Evolutionary conservation across 805 yeast species (phyloP).

Genomic region (Wickerhamiella dianesei): DNA sequence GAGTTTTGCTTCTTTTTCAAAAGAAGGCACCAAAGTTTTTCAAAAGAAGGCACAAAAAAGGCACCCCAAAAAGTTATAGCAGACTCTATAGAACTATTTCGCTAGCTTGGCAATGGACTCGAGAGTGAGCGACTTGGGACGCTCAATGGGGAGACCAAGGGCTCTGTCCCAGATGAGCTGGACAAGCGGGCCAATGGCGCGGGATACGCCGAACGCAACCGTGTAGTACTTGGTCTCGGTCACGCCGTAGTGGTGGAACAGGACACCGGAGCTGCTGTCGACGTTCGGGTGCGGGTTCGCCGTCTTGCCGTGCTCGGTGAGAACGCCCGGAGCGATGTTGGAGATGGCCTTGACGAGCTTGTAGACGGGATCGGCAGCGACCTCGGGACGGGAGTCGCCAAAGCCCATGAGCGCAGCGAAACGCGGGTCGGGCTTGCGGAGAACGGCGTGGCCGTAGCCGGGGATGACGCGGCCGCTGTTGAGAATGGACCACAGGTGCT

Average conservation of each 20-base stretch:
- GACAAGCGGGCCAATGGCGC: slow-evolving; percentile 66
- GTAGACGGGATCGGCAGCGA: slow-evolving; percentile 51
- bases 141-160: slow-evolving; percentile 64
- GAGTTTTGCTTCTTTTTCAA: too few relatives aligned
- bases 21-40: too few relatives aligned
- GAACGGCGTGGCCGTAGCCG: slow-evolving; percentile 80
- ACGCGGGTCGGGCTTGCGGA: slow-evolving; percentile 73
- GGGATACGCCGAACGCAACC: slow-evolving; percentile 69
- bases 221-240: slow-evolving; percentile 63
- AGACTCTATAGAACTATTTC: slow-evolving; percentile 3
- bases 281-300: slow-evolving; percentile 80
- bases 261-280: slow-evolving; percentile 65
- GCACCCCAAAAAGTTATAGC: too few relatives aligned
- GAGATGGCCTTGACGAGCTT: slow-evolving; percentile 52
- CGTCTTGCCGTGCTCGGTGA: slow-evolving; percentile 69
- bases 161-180: slow-evolving; percentile 71
- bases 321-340: slow-evolving; percentile 60
- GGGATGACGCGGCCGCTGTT: slow-evolving; percentile 76
- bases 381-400: slow-evolving; percentile 39
- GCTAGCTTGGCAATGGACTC: slow-evolving; percentile 25
- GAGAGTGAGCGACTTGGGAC: slow-evolving; percentile 51
- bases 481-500: slow-evolving; percentile 57
- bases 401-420: slow-evolving; percentile 53
- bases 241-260: slow-evolving; percentile 69
- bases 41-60: too few relatives aligned